Base-by-base conservation (phyloP, 2,329 filamentous ascomycete genomes). In the Arthrobotrys megalospora region DNA sequence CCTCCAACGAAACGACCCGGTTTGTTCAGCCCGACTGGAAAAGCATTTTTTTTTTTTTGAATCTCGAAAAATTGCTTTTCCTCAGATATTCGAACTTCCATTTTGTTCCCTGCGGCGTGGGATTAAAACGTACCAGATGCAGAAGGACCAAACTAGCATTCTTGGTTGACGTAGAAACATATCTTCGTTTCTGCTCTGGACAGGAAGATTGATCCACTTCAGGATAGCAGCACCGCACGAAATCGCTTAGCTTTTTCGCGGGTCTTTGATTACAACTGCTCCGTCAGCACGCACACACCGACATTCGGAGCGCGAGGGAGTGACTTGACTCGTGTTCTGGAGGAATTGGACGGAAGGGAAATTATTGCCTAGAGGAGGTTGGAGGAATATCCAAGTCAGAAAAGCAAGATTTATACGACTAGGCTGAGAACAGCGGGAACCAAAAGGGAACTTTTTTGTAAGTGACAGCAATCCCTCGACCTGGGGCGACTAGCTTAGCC, bases 61-160 rank as follows among this genome's bases (percentile, higher is more conserved):
- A 65, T 65, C 52, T 73, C 28, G 16, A 34, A 47, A 32, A n/a
- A 50, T 76, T 69, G 53, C 45, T 76, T 64, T 76, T 64, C 63
- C 32, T 68, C 50, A 55, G 16, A 53, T 38, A 28, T n/a, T 45
- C 36, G 66, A 70, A 28, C 47, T 70, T 66, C 48, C 38, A 62
- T 70, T 66, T 66, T 52, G 58, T 52, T 66, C 50, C 24, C 60
- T 47, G 50, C 52, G n/a, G 53, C 41, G 58, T 71, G 58, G 72
- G 66, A 77, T 62, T 28, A 52, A 36, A 53, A 28, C 28, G 41
- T 63, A 47, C 60, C 73, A 77, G 66, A 77, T 77, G 73, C 73
- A 71, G 73, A 65, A 77, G 62, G 66, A 70, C 73, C 73, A 71
- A 70, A 77, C 60, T 70, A 28, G 73, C 73, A 77, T 77, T 77